These are phyloP conservation scores for Boletus eberwhitei DNA, from an alignment of 768 basidiomycete genomes.

Conservation along the genomic window DNA sequence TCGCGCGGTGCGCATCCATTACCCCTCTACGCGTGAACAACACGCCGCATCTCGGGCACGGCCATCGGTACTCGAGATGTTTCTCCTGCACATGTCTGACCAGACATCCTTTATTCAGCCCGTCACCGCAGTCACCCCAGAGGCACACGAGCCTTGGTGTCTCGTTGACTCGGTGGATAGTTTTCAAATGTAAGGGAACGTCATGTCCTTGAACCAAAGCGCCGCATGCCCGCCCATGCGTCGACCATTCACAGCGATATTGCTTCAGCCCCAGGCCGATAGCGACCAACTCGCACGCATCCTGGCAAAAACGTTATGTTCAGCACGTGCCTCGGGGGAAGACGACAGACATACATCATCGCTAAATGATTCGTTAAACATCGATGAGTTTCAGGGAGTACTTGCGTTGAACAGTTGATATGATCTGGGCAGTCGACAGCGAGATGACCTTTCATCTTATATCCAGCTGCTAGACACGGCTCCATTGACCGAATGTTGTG, in stretches of 20 bases:
- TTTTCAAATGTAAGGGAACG: conserved; percentile 14
- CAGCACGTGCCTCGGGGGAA: background rate
- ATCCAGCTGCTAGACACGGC: background rate
- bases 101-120: conserved; percentile 12
- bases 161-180: conserved; percentile 4
- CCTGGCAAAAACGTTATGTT: conserved; percentile 7
- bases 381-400: background rate
- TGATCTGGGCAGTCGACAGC: background rate
- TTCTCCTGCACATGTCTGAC: conserved; percentile 23
- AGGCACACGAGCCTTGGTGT: conserved; percentile 3
- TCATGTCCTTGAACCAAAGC: conserved; percentile 12
- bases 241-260: conserved; percentile 11
- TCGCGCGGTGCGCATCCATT: conserved; percentile 14
- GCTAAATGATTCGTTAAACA: conserved; percentile 11
- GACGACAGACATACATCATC: conserved; percentile 12
- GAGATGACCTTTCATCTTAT: conserved; percentile 8
- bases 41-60: conserved; percentile 16
- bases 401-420: background rate
- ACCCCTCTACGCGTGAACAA: conserved; percentile 21
- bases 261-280: background rate
- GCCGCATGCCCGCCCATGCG: conserved; percentile 11
- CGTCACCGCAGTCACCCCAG: conserved; percentile 20
- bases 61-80: conserved; percentile 23
- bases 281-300: conserved; percentile 5
- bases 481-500: background rate